Percentiles rank a stretch among this genome's conserved stretches.
Evolutionary conservation across 2,329 filamentous ascomycete species (phyloP).

Genomic region (Aureobasidium sp.): DNA sequence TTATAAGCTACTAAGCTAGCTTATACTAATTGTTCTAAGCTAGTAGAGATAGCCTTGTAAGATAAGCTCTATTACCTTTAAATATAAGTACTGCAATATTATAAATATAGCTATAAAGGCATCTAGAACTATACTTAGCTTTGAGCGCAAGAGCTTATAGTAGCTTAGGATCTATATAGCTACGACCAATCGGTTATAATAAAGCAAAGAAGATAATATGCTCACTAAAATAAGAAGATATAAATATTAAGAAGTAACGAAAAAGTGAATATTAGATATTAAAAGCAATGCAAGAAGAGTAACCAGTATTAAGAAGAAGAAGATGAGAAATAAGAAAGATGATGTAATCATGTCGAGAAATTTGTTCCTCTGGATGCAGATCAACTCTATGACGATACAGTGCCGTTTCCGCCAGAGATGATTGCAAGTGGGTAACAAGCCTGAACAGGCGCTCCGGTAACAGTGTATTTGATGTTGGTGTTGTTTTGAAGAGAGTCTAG

Average conservation of each 20-base stretch:
- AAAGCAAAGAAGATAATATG: no score
- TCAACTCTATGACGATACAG: not conserved
- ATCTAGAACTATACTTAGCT: not conserved
- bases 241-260: no score
- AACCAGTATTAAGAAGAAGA: conserved; percentile 9
- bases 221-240: no score
- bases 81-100: not conserved
- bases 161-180: not conserved
- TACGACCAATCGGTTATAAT: no score
- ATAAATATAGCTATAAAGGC: no score
- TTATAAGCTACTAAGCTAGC: no score
- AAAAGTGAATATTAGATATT: no score
- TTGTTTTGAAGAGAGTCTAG: not conserved
- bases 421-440: not conserved
- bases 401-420: not conserved
- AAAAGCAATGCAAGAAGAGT: no score
- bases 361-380: no score
- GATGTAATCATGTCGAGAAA: not conserved
- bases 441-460: not conserved
- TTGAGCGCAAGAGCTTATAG: not conserved
- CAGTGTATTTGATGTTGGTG: not conserved
- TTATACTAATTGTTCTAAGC: no score
- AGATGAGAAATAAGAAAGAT: not conserved
- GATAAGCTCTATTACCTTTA: not conserved
- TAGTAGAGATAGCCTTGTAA: not conserved